A percentile compares a stretch with the other conserved stretches of the same genome.
Evolutionary conservation across 2,329 filamentous ascomycete species (phyloP).

Genomic region (Nemania sp.): DNA sequence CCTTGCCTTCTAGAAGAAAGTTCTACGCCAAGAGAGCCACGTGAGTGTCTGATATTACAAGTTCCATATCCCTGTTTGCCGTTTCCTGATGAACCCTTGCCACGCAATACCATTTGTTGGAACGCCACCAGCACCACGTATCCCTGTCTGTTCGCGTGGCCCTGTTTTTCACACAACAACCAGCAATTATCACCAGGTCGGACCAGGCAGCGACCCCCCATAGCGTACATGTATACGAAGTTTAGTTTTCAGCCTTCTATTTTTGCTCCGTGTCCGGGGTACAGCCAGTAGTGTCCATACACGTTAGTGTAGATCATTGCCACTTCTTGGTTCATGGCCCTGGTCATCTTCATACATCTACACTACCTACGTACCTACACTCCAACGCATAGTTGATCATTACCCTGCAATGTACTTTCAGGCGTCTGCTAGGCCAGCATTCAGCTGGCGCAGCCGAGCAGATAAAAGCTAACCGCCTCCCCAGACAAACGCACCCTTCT

Average conservation of each 20-base stretch:
- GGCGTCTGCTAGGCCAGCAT: constrained; percentile 4
- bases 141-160: constrained; percentile 18
- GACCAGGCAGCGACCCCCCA: no score
- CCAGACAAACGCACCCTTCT: constrained; percentile 62
- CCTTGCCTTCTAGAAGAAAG: constrained; percentile 26
- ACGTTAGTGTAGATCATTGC: constrained; percentile 28
- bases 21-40: constrained; percentile 30
- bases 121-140: constrained; percentile 11
- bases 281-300: constrained; percentile 14
- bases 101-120: constrained; percentile 10
- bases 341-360: not conserved
- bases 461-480: constrained; percentile 34
- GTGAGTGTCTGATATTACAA: constrained; percentile 36
- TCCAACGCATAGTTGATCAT: constrained; percentile 24
- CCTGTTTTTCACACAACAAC: constrained; percentile 4
- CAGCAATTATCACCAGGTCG: not conserved
- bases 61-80: constrained; percentile 21
- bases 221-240: no score
- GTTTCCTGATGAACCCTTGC: constrained; percentile 4
- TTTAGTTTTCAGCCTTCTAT: constrained; percentile 24
- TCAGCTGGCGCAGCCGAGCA: constrained; percentile 23
- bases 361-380: constrained; percentile 3
- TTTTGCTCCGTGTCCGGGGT: constrained; percentile 25
- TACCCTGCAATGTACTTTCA: constrained; percentile 12
- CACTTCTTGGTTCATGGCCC: constrained; percentile 21